Base-by-base conservation (phyloP, 495 filamentous ascomycete genomes). In the Cryomyces antarcticus region DNA sequence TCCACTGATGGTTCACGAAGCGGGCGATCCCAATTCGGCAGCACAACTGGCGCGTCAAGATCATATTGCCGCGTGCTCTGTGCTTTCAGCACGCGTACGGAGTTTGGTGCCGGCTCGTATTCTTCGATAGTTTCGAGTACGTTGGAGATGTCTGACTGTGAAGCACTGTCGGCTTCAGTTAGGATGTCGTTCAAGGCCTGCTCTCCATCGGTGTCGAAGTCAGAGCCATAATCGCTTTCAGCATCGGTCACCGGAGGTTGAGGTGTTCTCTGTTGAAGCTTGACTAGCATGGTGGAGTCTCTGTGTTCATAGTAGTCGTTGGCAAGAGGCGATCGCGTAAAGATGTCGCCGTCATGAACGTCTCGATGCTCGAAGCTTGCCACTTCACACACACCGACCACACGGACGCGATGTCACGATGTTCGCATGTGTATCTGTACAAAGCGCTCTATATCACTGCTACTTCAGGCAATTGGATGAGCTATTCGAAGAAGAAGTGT, bases 161-260 rank as follows among this genome's bases (percentile, higher is more conserved):
- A 27, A 30, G 43, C 36, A 40, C 30, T 38, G 30, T 49, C 49
- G 31, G 48, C 39, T 24, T 54, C 41, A 5, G 49, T 33, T 39
- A 62, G 46, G 27, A 61, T 30, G 7, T 44, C 41, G 46, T 41
- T 42, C 17, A 60, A 33, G 17, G 46, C 13, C 7, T 45, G 43
- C 30, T 49, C 50, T 10, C 45, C 53, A 11, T 56, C 52, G 7
- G 46, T 41, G 50, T 62, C 60, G 43, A 63, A 44, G 37, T 60
- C 57, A 17, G 51, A 57, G 46, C 55, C 60, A 56, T 63, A 61
- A 34, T 63, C 59, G 51, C 59, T 62, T 4, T 38, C 43, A 39
- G 38, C 17, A 7, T 24, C 38, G 38, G 7, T 39, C 9, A 35
- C 33, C 12, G 33, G 9, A 0, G 33, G 33, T 35, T 9, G 9